Conservation (phyloP, 495 filamentous ascomycete species). For the Aspergillus olivimuriae region DNA sequence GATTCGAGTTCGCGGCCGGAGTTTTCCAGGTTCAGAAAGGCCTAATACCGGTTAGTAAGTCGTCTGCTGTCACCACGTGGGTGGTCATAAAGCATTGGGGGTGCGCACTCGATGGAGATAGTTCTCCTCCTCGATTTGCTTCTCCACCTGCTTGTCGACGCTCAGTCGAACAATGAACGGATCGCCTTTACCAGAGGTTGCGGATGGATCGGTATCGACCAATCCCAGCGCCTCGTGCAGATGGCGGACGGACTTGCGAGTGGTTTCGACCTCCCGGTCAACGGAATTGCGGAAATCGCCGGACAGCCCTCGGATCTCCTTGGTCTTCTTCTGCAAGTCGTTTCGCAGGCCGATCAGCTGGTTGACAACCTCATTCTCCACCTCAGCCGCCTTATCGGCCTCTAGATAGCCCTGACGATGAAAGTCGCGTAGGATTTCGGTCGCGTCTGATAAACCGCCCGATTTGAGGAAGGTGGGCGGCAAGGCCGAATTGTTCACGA, state of each 20-base stretch:
- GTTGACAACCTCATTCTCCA: slow-evolving; percentile 84
- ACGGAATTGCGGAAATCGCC: slow-evolving; percentile 87
- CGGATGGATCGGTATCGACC: slow-evolving; percentile 67
- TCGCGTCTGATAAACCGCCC: slow-evolving; percentile 80
- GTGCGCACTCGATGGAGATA: slow-evolving; percentile 77
- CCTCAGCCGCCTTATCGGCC: slow-evolving; percentile 82
- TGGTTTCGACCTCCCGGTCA: slow-evolving; percentile 49
- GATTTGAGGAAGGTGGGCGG: slow-evolving; percentile 67
- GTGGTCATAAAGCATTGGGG: neutral
- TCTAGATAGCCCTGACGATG: slow-evolving; percentile 77
- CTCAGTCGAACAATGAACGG: slow-evolving; percentile 79
- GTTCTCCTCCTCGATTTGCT: slow-evolving; percentile 94
- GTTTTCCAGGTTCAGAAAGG: slow-evolving; percentile 88
- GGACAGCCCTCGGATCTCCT: slow-evolving; percentile 89
- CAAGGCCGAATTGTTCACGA: slow-evolving; percentile 70
- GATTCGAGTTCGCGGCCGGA: slow-evolving; percentile 92
- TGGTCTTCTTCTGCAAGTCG: slow-evolving; percentile 91
- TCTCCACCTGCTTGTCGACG: slow-evolving; percentile 83
- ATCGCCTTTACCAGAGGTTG: slow-evolving; percentile 77
- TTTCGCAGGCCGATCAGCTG: slow-evolving; percentile 78
- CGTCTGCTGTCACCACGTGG: neutral
- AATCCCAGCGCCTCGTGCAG: slow-evolving; percentile 75
- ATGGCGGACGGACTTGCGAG: slow-evolving; percentile 61
- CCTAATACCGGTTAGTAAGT: slow-evolving; percentile 42
- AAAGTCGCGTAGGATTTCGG: slow-evolving; percentile 70